Base-by-base conservation (phyloP, 2,329 filamentous ascomycete species). In the Plenodomus lindquistii region DNA sequence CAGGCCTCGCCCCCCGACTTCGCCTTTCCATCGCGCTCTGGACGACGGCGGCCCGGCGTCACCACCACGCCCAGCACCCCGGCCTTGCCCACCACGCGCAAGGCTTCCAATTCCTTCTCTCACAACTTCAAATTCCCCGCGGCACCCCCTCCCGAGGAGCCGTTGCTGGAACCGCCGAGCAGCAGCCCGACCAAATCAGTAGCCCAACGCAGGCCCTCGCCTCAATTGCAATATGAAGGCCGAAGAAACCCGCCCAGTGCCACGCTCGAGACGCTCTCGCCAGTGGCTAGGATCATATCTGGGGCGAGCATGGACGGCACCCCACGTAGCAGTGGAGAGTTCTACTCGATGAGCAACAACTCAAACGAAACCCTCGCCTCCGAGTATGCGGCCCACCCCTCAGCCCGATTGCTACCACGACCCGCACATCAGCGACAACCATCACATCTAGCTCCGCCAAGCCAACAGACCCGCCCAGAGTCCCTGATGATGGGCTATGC, bases 401-500 rank as follows among this genome's bases (percentile, higher is more conserved):
- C 66, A 61, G 78, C 73, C 37, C 74, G 79, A 37, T 68, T 88
- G 13, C 77, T 85, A 16, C 59, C 62, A 21, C 56, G 57, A 35
- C 48, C 60, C 4, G 35, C 60, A 31, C 68, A 71, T 44, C 66
- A 67, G 40, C 61, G 67, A 35, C 62, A 55, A 35, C 39, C 52
- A 6, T 70, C 69, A 19, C 66, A 69, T 34, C 48, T 72, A 40
- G 63, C 49, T 73, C 75, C 53, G 0, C 56, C 63, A 1, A 60
- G 50, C 6, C 57, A 48, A n/a, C 61, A 61, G 20, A 65, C 62
- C 54, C 60, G 64, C 78, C 85, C 89, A 0, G 92, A 97, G 69
- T 86, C 87, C 1, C 76, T 99, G 44, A 95, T 99, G 85, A 99
- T 99, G 94, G 94, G 92, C 0, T 99, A 96, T 73, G 93, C 90